Evolutionary conservation across 148 eudicot species (phyloP), one percentile per base, ranked within the genome.

Genomic region (Vaccinium macrocarpon): DNA sequence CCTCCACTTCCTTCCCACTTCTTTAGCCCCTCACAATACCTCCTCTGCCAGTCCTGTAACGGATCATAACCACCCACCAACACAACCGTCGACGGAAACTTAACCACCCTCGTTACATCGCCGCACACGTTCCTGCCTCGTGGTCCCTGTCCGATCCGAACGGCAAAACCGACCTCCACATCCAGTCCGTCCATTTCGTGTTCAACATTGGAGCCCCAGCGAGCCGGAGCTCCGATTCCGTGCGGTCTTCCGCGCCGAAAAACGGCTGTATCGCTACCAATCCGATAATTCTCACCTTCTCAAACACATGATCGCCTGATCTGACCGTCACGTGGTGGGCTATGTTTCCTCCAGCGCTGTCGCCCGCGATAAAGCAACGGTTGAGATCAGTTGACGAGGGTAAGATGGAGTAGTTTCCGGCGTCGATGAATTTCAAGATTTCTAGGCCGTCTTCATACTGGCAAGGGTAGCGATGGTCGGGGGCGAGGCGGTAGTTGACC

Each of bases 91-190:
- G 85, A 74, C 21, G 91, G 91, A 49, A 81, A 89, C 23, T 76
- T 79, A 13, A 84, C 29, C n/a, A 25, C 85, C 85, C 32, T 32
- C 35, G 35, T 32, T 2, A 9, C 13, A 3, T 70, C 62, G 16
- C 89, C 82, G 15, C 84, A 75, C 59, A 91, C 87, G 11, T 87
- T 84, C 0, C 68, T 0, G 84, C 86, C 62, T 87, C 91, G n/a
- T 91, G 91, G 51, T 91, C 84, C 6, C 93, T 85, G 48, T 83
- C 82, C 32, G 90, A 80, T 38, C 91, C 90, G 3, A 8, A 53
- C 1, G 93, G 93, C 78, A 91, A 56, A 84, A 89, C 89, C 0
- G 89, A 88, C 84, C 84, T 88, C 93, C 92, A 91, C 53, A 50
- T 85, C 53, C 86, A 84, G 80, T 90, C 90, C 1, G 90, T 81